Conservation (phyloP, 2,329 filamentous ascomycete genomes). For the Pestalotiopsis sp. region DNA sequence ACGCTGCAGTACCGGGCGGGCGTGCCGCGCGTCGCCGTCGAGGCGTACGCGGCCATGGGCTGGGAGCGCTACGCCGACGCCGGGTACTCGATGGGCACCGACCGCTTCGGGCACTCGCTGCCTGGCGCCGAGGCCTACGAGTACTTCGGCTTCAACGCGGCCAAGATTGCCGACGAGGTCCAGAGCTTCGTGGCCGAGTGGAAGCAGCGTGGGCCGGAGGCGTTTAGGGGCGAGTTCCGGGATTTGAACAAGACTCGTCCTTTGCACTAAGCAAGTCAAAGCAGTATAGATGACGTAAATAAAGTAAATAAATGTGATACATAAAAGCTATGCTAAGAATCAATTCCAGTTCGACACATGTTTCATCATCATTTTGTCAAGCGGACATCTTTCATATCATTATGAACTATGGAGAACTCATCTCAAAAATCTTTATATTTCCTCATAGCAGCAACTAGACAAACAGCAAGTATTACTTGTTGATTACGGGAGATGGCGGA, state of each 20-base stretch:
- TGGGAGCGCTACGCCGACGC: slow-evolving; percentile 64
- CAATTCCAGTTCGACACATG: too few species aligned
- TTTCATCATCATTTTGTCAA: too few species aligned
- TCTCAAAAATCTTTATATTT: too few species aligned
- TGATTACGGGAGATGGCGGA: neutral
- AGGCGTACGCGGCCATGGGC: slow-evolving; percentile 57
- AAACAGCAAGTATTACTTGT: neutral
- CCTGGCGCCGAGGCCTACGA: slow-evolving; percentile 55
- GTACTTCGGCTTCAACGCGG: slow-evolving; percentile 53
- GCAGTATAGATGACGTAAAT: neutral
- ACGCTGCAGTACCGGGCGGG: slow-evolving; percentile 49
- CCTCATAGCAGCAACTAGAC: neutral
- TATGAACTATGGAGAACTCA: too few species aligned
- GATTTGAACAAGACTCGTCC: neutral
- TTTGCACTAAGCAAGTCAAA: neutral
- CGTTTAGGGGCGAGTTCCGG: neutral
- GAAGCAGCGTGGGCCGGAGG: slow-evolving; percentile 6
- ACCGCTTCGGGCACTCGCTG: slow-evolving; percentile 54
- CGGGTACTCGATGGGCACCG: slow-evolving; percentile 61
- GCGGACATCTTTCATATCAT: too few species aligned
- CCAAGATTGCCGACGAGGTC: slow-evolving; percentile 6
- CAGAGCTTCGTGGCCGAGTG: slow-evolving; percentile 11
- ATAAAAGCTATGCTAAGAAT: too few species aligned
- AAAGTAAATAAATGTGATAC: neutral
- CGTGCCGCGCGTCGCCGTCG: slow-evolving; percentile 56